phyloP scores from a whole-genome alignment of 1,284 basidiomycete species.

The Pyrrhoderma noxium region DNA sequence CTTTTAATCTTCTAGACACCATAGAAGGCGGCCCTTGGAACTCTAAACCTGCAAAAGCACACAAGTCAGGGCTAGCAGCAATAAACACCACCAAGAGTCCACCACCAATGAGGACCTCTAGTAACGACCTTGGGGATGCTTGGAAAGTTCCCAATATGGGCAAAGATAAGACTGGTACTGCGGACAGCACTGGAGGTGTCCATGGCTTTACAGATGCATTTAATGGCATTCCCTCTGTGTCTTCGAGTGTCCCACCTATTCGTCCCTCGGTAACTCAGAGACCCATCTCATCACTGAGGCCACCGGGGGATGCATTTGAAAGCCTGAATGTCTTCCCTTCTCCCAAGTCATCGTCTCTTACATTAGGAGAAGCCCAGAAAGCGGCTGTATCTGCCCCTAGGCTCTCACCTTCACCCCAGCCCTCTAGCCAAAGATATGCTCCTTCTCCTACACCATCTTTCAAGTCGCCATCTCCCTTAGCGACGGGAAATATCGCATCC shows the following conservation, averaged over 20 bases:
- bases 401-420: constrained; percentile 23
- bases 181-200: neutral
- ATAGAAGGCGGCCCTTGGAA: constrained; percentile 12
- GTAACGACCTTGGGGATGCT: constrained; percentile 13
- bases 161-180: neutral
- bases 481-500: constrained; percentile 3
- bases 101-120: neutral
- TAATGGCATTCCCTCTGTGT: constrained; percentile 29
- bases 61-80: constrained; percentile 16
- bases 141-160: constrained; percentile 14
- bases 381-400: constrained; percentile 23
- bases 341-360: constrained; percentile 44
- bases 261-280: neutral
- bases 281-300: constrained; percentile 17
- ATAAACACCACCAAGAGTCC: constrained; percentile 10
- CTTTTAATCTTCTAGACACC: constrained; percentile 7
- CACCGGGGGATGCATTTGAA: constrained; percentile 66
- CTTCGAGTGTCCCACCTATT: neutral
- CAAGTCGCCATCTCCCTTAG: constrained; percentile 24
- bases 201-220: constrained; percentile 24
- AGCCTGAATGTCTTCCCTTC: constrained; percentile 51
- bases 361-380: constrained; percentile 68
- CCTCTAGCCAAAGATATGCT: constrained; percentile 24
- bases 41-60: constrained; percentile 15
- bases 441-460: constrained; percentile 34